Base-by-base conservation (phyloP, 495 filamentous ascomycete species). In the Polyplosphaeria fusca region DNA sequence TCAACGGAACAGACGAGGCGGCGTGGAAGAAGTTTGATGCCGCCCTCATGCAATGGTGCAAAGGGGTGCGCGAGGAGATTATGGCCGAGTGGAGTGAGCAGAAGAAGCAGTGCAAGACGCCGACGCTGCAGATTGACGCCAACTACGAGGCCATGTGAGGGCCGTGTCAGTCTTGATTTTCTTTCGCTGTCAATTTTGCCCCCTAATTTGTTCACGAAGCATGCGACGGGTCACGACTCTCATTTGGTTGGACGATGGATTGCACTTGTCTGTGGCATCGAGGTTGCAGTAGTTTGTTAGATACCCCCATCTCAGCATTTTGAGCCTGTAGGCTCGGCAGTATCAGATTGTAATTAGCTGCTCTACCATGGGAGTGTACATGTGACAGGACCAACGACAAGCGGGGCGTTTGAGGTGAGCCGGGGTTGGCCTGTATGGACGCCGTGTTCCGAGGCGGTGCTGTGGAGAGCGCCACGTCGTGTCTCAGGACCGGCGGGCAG, bases 11-110 rank as follows among this genome's bases (percentile, higher is more conserved):
- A n/a, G 78, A 80, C 48, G 74, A 76, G 14, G 74, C 76, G 46
- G 84, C 86, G 11, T 95, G 89, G 89, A 74, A 75, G 53, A 79
- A 84, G 35, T 91, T 96, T 63, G 90, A 96, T 61, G 76, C 78
- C 20, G 89, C 89, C 18, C 73, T 96, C 26, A 72, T 88, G 66
- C 73, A 83, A 60, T 96, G 91, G 91, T 87, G 86, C 68, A 76
- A 72, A 49, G 79, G 76, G 37, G 88, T 93, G 1, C 77, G 91
- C 14, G 81, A 86, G 70, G 89, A 95, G 72, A 79, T 96, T 53
- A 75, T 76, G 20, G 71, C 71, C 35, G 82, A 86, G 64, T 84
- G 79, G 81, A 73, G 73, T 56, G 72, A 73, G 51, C 63, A 70
- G 48, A 66, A 58, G 47, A 61, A 45, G 18, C 59, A 63, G 47